Base-by-base conservation (phyloP, 164 flowering plant genomes). In the Platanus orientalis region DNA sequence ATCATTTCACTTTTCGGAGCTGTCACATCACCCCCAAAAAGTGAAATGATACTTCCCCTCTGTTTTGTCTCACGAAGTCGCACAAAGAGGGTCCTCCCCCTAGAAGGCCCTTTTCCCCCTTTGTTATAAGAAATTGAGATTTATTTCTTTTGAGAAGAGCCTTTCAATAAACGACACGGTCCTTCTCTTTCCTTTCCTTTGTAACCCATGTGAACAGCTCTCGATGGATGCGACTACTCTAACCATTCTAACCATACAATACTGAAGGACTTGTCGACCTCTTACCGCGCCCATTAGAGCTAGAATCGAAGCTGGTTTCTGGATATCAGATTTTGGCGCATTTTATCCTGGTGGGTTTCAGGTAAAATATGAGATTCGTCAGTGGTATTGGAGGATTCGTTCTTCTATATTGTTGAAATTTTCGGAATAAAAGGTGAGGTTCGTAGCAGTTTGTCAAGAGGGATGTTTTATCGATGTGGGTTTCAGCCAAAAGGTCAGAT, bases 181-280 rank as follows among this genome's bases (percentile, higher is more conserved):
- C 68, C 44, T 70, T 75, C 16, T 47, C 69, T 58, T 47, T 16
- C 20, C 49, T 72, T 71, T 9, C 5, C 7, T 9, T 32, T 32
- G 42, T 14, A 55, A 61, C 74, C 81, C 81, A 77, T 80, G 81
- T 80, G 83, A 80, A 63, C 63, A 28, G 66, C 70, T 68, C 78
- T 80, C 70, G 83, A 69, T 54, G 57, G 57, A 56, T 52, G 84
- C 50, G 76, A 70, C 62, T 68, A 7, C 42, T 32, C 39, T 32
- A 5, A 4, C 5, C 7, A 47, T 62, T 51, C 27, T 69, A 72
- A 56, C 73, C 73, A 69, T 69, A 66, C 63, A 51, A 26, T 62
- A 70, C 28, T 51, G 20, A 26, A 34, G 23, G 17, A 30, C 27
- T 54, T 69, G 69, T 9, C 69, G 34, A 54, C 54, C 61, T 26